Evolutionary conservation across 768 basidiomycete genomes (phyloP).

Genomic region (Suillus discolor): DNA sequence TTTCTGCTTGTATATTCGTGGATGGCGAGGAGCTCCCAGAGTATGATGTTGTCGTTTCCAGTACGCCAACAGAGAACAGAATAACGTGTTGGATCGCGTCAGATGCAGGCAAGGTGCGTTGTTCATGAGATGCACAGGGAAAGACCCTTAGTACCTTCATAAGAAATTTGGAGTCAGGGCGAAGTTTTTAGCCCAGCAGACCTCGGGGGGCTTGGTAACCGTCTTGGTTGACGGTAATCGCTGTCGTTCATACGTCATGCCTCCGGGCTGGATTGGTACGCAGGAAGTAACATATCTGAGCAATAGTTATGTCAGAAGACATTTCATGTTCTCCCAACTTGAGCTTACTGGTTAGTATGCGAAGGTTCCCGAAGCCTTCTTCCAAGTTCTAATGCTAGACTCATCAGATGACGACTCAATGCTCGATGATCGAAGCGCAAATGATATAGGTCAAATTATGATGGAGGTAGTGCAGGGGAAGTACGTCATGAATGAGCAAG

Average conservation of each 20-base stretch:
- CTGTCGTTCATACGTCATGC: fast-evolving
- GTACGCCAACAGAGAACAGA: conserved; percentile 11
- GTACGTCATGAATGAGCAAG: background rate
- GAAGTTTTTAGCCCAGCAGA: conserved; percentile 3
- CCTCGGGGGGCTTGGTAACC: fast-evolving
- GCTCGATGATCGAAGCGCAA: conserved; percentile 9
- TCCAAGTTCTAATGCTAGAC: background rate
- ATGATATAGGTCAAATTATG: conserved; percentile 18
- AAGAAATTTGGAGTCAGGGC: conserved; percentile 18
- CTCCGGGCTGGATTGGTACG: background rate
- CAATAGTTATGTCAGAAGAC: background rate
- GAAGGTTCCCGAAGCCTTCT: background rate
- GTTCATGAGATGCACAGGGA: background rate
- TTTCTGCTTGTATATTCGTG: conserved; percentile 17
- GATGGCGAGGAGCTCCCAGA: conserved; percentile 19
- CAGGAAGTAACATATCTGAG: fast-evolving
- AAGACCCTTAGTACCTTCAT: background rate
- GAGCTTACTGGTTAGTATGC: conserved; percentile 19
- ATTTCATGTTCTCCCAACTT: conserved; percentile 20
- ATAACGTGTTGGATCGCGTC: conserved; percentile 26
- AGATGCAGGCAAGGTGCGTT: conserved; percentile 20
- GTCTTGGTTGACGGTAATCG: conserved; percentile 15
- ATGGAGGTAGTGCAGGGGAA: conserved; percentile 7
- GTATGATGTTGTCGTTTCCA: conserved; percentile 15
- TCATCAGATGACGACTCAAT: conserved; percentile 26